Base-by-base conservation (phyloP, 164 flowering plant species). In the Tinospora cordifolia region DNA sequence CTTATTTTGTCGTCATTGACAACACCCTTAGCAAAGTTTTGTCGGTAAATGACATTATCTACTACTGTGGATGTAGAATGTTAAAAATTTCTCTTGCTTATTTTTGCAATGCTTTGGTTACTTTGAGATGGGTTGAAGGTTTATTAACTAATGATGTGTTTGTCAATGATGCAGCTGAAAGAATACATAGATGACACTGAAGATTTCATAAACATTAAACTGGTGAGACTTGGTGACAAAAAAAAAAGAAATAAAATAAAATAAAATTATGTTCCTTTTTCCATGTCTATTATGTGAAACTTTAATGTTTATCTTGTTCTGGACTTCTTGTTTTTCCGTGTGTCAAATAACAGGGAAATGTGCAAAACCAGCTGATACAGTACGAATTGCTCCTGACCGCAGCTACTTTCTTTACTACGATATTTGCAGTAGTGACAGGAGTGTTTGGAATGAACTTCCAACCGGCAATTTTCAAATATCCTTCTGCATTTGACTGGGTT, bases 101-200 rank as follows among this genome's bases (percentile, higher is more conserved):
- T 27, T 27, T 8, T 27, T 4, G 19, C 6, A 47, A 47, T 47
- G 54, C 54, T 47, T 47, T 8, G 11, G 54, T 8, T 47, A 47
- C 11, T 47, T 47, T 47, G 19, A 47, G 54, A 46, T 47, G 54
- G 54, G 19, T 47, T 47, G 14, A 8, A 19, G 19, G 19, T 47
- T 19, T 47, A 51, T 17, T 15, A 51, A 51, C 59, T 17, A 14
- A 1, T 8, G 6, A 22, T 72, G 66, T 7, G 12, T 40, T 75
- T 69, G 15, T 49, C 62, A 68, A 17, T 79, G 57, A 39, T 80
- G 84, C 89, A 91, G 97, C 93, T 91, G 63, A 93, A 93, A 81
- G 97, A 93, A 70, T 90, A 85, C 71, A 88, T 89, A 46, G 97
- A 92, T 66, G 97, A 90, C 70, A 92, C 97, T 1, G 97, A 94